phyloP scores from a whole-genome alignment of 352 stramenopile genomes.

The Thraustochytrium striatum region DNA sequence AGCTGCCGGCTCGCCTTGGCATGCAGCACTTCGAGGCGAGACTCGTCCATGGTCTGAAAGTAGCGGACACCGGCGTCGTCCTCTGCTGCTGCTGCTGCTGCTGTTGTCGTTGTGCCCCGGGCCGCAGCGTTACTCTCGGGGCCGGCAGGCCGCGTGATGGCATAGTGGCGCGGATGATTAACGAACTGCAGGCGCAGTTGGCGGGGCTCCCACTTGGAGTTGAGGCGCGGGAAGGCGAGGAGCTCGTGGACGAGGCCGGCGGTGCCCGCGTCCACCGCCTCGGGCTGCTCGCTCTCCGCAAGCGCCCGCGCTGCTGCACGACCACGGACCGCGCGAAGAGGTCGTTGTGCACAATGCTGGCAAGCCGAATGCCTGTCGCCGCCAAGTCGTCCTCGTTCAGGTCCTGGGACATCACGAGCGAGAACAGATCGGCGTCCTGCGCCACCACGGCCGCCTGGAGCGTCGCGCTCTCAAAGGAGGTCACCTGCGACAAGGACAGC shows the following conservation, averaged over 20 bases:
- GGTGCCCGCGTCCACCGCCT: slow-evolving; percentile 8
- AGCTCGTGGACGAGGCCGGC: slow-evolving; percentile 36
- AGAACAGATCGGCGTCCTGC: slow-evolving; percentile 21
- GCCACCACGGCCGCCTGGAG: slow-evolving; percentile 14
- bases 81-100: background rate
- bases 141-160: background rate
- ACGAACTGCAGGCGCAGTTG: slow-evolving; percentile 35
- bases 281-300: background rate
- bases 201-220: slow-evolving; percentile 23
- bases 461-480: slow-evolving; percentile 25
- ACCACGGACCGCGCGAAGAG: background rate
- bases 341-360: slow-evolving; percentile 32
- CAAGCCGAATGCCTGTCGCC: slow-evolving; percentile 18
- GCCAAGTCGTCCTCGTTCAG: slow-evolving; percentile 15
- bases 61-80: background rate
- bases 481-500: slow-evolving; percentile 22
- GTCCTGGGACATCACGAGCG: slow-evolving; percentile 29
- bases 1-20: background rate
- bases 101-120: background rate
- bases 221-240: slow-evolving; percentile 5
- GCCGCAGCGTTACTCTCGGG: background rate
- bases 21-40: background rate
- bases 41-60: slow-evolving; percentile 12
- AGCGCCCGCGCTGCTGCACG: background rate
- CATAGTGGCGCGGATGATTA: background rate